Evolutionary conservation across 305 asterid genomes (phyloP), one percentile per base, ranked within the genome.

Genomic region (Rubia tinctorum): DNA sequence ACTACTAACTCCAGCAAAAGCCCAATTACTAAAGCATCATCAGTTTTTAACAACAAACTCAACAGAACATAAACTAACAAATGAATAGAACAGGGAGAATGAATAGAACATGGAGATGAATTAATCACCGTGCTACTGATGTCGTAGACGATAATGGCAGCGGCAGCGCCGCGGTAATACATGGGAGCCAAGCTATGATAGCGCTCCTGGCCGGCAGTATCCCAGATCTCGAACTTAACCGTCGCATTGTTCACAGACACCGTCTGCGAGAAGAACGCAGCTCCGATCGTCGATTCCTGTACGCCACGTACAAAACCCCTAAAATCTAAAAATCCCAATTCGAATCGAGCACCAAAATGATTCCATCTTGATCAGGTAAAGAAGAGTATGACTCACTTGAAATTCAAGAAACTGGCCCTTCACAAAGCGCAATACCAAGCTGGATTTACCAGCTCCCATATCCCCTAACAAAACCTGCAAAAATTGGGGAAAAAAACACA

Each of bases 221-320:
- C 98, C 98, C 96, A 93, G 82, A 93, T 91, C 94, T 91, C 98
- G 69, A 93, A 93, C 80, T 93, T 93, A 73, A 93, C 96, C n/a
- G 96, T 90, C 30, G 87, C 84, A 82, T 87, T 88, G 74, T 90
- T 84, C 71, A 84, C 96, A 23, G 96, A 82, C 72, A 91, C 84
- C 15, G 97, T 83, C 72, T 92, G 97, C 25, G 97, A 91, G 72
- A 93, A 91, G 79, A 93, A 93, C 12, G 97, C 96, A 14, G 98
- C 98, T 23, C 98, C 98, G 73, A 93, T 93, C 68, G 97, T 93
- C 62, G 97, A 93, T 86, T 93, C 98, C 97, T 93, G 68, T 60
- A 4, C 51, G 5, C n/a, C 2, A 56, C 55, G 23, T 25, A 56
- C 8, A 25, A 7, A 30, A 30, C 4, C 17, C 5, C 20, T 23